Base-by-base conservation (phyloP, 2,329 filamentous ascomycete genomes). In the Trichothecium roseum region DNA sequence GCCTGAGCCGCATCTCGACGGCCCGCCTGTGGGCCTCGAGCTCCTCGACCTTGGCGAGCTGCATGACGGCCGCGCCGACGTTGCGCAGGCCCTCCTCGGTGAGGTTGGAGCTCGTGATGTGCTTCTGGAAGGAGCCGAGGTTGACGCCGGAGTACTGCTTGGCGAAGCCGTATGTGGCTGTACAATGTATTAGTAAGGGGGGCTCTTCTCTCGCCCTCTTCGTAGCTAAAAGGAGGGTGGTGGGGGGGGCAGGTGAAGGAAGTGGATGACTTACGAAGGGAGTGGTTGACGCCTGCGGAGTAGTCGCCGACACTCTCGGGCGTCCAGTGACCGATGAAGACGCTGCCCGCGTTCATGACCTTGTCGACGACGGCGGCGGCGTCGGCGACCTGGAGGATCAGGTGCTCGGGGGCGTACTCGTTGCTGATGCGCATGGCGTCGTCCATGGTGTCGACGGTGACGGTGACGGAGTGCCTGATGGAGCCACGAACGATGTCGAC, bases 91-190 rank as follows among this genome's bases (percentile, higher is more conserved):
- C 91, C 50, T 94, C 74, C 14, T 79, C 75, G 1, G 86, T 94
- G 42, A 98, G 70, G 57, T 94, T 84, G 1, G 87, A 86, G 63
- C 84, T 91, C 27, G 91, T 98, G 52, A 98, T 95, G 68, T 96
- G 87, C 67, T 98, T 98, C 57, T 94, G 74, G 62, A 95, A 98
- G 3, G 89, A 96, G 22, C 77, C 86, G 5, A 98, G 74, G 59
- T 94, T 98, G 53, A 98, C 91, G 35, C 91, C 91, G 5, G 87
- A 95, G 66, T 98, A 98, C 60, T 98, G 91, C 64, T 94, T 94
- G 33, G 91, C 91, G 52, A 94, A 98, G 28, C 91, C 91, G 54
- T 96, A 98, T 1, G 91, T 98, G 35, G 91, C 87, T 94, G 47
- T 3, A 9, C 22, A 32, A 14, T 14, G 36, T 45, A 40, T 47